phyloP scores from a whole-genome alignment of 257 asterid species.

The Buddleja alternifolia region DNA sequence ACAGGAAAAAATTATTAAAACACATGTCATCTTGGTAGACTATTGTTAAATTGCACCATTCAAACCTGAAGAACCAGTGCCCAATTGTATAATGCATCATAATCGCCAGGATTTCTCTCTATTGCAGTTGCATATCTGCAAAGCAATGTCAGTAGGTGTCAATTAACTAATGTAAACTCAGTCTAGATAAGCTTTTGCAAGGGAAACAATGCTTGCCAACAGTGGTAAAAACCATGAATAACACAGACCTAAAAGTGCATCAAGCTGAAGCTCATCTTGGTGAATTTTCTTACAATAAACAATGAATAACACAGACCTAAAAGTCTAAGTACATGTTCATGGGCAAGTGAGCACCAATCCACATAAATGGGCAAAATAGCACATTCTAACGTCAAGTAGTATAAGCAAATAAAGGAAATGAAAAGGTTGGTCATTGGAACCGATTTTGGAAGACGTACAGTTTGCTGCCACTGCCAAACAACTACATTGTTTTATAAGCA shows the following conservation, averaged over 20 bases:
- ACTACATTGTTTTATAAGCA: conserved; percentile 10
- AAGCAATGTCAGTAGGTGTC: conserved; percentile 26
- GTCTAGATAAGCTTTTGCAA: conserved; percentile 19
- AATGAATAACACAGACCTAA: conserved; percentile 13
- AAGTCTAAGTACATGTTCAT: not conserved
- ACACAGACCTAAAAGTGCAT: too few relatives aligned
- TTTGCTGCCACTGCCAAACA: conserved; percentile 6
- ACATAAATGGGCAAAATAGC: conserved; percentile 7
- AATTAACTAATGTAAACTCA: conserved; percentile 26
- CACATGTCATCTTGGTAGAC: conserved; percentile 16
- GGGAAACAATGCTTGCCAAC: conserved; percentile 17
- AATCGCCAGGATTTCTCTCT: conserved; percentile 93
- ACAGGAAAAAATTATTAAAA: conserved; percentile 18
- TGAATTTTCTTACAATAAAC: conserved; percentile 17
- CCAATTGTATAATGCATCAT: conserved; percentile 98
- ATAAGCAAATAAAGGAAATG: not conserved
- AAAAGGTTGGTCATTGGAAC: not conserved
- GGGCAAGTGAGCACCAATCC: conserved; percentile 22
- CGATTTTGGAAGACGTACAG: not conserved
- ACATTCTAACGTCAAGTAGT: conserved; percentile 20
- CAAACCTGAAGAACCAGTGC: conserved; percentile 97
- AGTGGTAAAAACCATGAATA: conserved; percentile 21
- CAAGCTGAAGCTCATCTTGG: conserved; percentile 13
- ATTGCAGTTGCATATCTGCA: conserved; percentile 91
- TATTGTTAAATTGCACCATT: conserved; percentile 28